Percentiles rank a stretch among this genome's conserved stretches.
phyloP scores from a whole-genome alignment of 1,139 yeast species.

The Trichomonascaceae sp. region DNA sequence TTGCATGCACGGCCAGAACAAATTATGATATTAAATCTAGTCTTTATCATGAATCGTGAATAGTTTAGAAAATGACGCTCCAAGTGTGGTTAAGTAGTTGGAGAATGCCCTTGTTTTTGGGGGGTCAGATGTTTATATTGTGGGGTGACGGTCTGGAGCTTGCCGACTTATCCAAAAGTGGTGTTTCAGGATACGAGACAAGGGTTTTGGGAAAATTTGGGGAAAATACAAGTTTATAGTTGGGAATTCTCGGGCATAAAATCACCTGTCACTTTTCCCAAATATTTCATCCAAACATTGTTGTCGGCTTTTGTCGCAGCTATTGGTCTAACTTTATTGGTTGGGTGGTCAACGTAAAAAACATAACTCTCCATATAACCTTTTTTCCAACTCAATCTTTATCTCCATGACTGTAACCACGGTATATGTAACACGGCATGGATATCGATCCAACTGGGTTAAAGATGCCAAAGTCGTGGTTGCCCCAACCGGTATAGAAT shows the following conservation, averaged over 20 bases:
- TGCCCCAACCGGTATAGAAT: conserved; percentile 75
- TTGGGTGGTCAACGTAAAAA: not conserved
- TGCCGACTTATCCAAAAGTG: not conserved
- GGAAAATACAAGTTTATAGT: not conserved
- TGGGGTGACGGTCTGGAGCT: not conserved
- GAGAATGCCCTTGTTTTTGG: not conserved
- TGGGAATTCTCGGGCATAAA: not conserved
- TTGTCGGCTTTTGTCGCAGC: not conserved
- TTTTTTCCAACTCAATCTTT: not conserved
- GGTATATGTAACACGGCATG: conserved; percentile 43
- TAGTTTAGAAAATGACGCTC: not conserved
- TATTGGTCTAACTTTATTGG: not conserved
- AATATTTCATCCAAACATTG: not conserved
- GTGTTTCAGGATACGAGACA: not conserved
- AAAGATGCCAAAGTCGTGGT: conserved; percentile 53
- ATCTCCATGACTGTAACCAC: conserved; percentile 19
- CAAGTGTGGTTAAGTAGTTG: not conserved
- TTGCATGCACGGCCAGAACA: not conserved
- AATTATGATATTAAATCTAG: not conserved
- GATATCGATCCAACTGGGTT: conserved; percentile 76
- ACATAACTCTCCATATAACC: not conserved
- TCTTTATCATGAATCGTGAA: not conserved
- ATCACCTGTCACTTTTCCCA: not conserved
- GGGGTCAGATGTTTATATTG: not conserved
- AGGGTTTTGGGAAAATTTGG: not conserved